phyloP scores from a whole-genome alignment of 2,329 filamentous ascomycete genomes.

The Chrysoporthe cubensis region DNA sequence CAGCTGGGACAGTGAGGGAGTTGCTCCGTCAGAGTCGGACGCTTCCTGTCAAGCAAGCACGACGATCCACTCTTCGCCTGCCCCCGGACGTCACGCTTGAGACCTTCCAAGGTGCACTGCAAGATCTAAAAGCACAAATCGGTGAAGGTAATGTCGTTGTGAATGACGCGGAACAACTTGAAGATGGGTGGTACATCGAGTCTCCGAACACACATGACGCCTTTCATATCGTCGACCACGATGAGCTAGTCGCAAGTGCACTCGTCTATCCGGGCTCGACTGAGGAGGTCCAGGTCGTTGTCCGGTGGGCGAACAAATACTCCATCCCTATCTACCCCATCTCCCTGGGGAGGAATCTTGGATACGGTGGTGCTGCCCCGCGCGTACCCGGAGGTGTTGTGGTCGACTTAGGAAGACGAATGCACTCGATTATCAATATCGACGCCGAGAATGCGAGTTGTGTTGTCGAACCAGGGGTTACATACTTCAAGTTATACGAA shows the following conservation, averaged over 20 bases:
- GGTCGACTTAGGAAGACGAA: slow-evolving; percentile 55
- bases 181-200: slow-evolving; percentile 42
- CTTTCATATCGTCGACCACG: slow-evolving; percentile 46
- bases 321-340: slow-evolving; percentile 53
- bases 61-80: slow-evolving; percentile 33
- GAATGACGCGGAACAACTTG: slow-evolving; percentile 38
- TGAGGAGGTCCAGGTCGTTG: slow-evolving; percentile 50
- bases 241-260: slow-evolving; percentile 48
- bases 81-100: slow-evolving; percentile 35
- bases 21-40: slow-evolving; percentile 34
- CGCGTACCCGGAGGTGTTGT: slow-evolving; percentile 55
- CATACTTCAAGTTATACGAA: slow-evolving; percentile 55
- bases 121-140: slow-evolving; percentile 37
- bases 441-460: slow-evolving; percentile 53
- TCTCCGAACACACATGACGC: slow-evolving; percentile 46
- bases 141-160: slow-evolving; percentile 38
- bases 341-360: slow-evolving; percentile 54
- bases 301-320: slow-evolving; percentile 49
- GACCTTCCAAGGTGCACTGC: slow-evolving; percentile 36
- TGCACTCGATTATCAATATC: slow-evolving; percentile 57
- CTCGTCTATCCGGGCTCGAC: slow-evolving; percentile 44
- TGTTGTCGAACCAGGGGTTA: slow-evolving; percentile 60
- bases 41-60: slow-evolving; percentile 30
- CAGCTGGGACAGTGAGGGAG: slow-evolving; percentile 32
- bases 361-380: slow-evolving; percentile 59